Evolutionary conservation across 1,284 basidiomycete genomes (phyloP), one percentile per base, ranked within the genome.

Genomic region (Cryptococcus amylolentus): DNA sequence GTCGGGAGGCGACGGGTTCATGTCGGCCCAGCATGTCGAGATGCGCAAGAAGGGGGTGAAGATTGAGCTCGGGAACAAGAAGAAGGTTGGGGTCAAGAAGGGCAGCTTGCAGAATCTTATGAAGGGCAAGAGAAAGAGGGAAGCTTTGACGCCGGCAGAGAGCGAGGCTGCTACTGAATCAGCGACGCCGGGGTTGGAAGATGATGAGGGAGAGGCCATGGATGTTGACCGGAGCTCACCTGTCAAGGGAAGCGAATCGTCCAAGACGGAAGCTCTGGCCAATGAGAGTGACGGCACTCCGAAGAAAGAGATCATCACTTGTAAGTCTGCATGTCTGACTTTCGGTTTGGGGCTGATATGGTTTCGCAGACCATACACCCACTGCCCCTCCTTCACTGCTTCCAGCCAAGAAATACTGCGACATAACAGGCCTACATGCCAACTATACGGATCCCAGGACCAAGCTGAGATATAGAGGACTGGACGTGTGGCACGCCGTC

Each of bases 401-500:
- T 3, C 79, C 78, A 2, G 57, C 75, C 3, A 79, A 78, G 60
- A 79, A 77, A 60, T 81, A 80, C 68, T 81, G 80, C 71, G 80
- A 81, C 60, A 74, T 81, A 50, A 81, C 80, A 0, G 80, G 80
- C 4, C 71, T 81, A 18, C 76, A 71, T 28, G 77, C 76, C 7
- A 63, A 62, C 9, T 79, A 79, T 62, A 77, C 76, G 5, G 78
- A 79, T 58, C 78, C 78, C 13, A 63, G 72, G 31, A 75, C 78
- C 2, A 76, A 73, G 55, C 60, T 79, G 48, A 66, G 75, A 18
- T 79, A 77, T 64, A 76, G 77, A 52, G 75, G 73, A 20, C 58
- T 77, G 45, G 76, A 78, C 51, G 72, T 79, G 18, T 78, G 72
- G 69, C 66, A 69, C 45, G 69, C 78, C 4, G 71, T 79, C 16